Conservation (phyloP, 306 rosid species). For the Trichosanthes cucumerina region DNA sequence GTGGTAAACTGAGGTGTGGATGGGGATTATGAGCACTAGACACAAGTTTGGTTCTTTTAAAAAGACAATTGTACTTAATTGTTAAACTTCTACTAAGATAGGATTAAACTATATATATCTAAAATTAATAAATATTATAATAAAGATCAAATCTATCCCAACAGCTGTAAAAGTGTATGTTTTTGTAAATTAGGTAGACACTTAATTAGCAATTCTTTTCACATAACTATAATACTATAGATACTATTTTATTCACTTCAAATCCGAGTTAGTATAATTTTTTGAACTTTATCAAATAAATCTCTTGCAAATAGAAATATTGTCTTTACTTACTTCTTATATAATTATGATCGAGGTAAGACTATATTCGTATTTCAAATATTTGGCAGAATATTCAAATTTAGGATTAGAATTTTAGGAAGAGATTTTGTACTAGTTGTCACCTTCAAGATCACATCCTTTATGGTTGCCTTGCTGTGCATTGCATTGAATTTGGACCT, state of each 20-base stretch:
- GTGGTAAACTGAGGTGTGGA: background rate
- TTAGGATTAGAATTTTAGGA: too few relatives aligned
- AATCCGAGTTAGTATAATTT: too few relatives aligned
- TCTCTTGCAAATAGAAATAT: background rate
- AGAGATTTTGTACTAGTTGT: too few relatives aligned
- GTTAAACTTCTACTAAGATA: background rate
- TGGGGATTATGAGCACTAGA: background rate
- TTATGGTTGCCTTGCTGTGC: too few relatives aligned
- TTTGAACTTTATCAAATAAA: background rate
- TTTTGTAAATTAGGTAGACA: background rate
- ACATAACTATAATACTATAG: too few relatives aligned
- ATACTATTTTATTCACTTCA: too few relatives aligned
- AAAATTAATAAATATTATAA: background rate
- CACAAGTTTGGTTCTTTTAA: background rate
- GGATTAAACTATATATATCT: background rate
- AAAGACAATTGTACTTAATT: background rate
- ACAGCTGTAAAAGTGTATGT: background rate
- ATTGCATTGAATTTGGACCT: too few relatives aligned
- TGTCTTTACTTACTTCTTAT: background rate
- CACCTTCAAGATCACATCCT: too few relatives aligned
- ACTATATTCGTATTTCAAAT: too few relatives aligned
- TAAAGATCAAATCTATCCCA: background rate
- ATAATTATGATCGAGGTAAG: too few relatives aligned
- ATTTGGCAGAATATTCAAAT: too few relatives aligned
- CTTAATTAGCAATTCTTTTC: too few relatives aligned